Base-by-base conservation (phyloP, 1,284 basidiomycete genomes). In the Ganoderma sinense region DNA sequence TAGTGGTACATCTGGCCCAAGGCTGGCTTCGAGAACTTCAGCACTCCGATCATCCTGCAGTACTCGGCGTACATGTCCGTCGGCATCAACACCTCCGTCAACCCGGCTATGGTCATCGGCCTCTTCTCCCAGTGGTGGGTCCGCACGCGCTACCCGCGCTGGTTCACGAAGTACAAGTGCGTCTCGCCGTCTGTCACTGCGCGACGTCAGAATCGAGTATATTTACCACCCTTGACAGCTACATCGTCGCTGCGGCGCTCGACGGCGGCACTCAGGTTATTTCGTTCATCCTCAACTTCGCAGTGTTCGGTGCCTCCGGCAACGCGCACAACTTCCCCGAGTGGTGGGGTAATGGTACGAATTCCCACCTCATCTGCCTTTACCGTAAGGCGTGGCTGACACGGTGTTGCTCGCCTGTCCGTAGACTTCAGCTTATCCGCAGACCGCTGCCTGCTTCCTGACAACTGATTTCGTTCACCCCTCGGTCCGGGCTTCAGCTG, bases 101-200 rank as follows among this genome's bases (percentile, higher is more conserved):
- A 77, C 74, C 77, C 78, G n/a, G 82, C 84, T 3, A 86, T 89
- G 79, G 73, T 81, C 20, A 79, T 89, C 48, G 88, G 87, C 23
- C 73, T 88, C 40, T 84, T 88, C 77, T 88, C 87, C 20, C 87
- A 89, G 74, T 87, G 84, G 79, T 87, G 84, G 72, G 81, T 87
- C 43, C 78, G 85, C 68, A 82, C 79, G 69, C 79, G 77, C 72
- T 79, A 82, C 65, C 83, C 86, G 36, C 79, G 83, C 33, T 87
- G 84, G 84, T 88, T 88, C 83, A 82, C 84, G 68, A 87, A 88
- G 78, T 90, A 89, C 81, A 90, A 89, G 80, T 91, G 86, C 80
- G 78, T 39, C 39, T 41, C 23, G 59, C 4, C 33, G 2, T 26
- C 36, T 26, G 26, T 39, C 23, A 6, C 39, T 11, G 20, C 60